A percentile compares a stretch with the other conserved stretches of the same genome.
Conservation (phyloP, 495 filamentous ascomycete species). For the Xylaria grammica region DNA sequence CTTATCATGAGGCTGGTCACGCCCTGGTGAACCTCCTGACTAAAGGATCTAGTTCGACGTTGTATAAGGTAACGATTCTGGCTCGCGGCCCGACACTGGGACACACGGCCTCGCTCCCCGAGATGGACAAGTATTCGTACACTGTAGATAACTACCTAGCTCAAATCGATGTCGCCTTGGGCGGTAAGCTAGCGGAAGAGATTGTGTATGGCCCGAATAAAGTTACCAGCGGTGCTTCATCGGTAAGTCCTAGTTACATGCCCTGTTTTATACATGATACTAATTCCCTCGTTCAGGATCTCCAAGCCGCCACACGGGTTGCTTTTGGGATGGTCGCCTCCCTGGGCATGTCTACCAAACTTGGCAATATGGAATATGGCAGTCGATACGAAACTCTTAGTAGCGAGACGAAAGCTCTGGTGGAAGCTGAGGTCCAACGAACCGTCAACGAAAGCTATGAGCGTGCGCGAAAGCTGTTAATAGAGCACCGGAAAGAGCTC, state of each 20-base stretch:
- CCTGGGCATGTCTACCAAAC: conserved; percentile 84
- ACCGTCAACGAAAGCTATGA: conserved; percentile 80
- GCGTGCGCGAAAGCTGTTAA: conserved; percentile 75
- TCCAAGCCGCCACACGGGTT: conserved; percentile 74
- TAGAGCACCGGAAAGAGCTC: conserved; percentile 75
- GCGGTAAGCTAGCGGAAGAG: conserved; percentile 94
- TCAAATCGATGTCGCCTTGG: conserved; percentile 81
- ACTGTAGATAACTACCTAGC: conserved; percentile 76
- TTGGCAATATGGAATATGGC: conserved; percentile 87
- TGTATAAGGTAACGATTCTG: conserved; percentile 98
- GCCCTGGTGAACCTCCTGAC: conserved; percentile 87
- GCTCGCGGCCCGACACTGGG: conserved; percentile 86
- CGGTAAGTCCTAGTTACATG: conserved; percentile 57
- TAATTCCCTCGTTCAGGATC: conserved; percentile 62
- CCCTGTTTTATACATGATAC: background rate
- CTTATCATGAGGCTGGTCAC: conserved; percentile 97
- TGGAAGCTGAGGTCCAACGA: conserved; percentile 84
- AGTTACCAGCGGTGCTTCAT: conserved; percentile 81
- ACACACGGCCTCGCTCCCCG: conserved; percentile 80
- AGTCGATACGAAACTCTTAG: conserved; percentile 81
- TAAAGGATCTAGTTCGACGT: conserved; percentile 64
- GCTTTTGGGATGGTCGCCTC: conserved; percentile 86
- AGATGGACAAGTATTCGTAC: conserved; percentile 86
- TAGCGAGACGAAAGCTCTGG: conserved; percentile 78
- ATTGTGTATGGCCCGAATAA: conserved; percentile 85